A percentile compares a stretch with the other conserved stretches of the same genome.
Conservation (phyloP, 208 protist genomes). For the Crithidia acanthocephali region DNA sequence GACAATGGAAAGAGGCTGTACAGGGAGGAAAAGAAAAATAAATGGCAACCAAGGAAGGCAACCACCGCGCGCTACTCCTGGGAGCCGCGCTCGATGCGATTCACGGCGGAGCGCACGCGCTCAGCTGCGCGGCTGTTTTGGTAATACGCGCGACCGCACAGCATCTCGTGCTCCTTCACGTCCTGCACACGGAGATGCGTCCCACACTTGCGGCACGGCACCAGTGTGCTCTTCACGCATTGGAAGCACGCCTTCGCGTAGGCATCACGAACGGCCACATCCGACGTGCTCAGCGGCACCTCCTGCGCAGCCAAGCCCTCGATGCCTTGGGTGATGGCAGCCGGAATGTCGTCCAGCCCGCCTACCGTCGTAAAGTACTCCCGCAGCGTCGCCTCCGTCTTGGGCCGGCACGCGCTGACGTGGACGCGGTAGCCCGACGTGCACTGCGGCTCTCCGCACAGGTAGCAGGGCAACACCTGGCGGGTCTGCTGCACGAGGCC, state of each 20-base stretch:
- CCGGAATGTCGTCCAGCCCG: constrained; percentile 14
- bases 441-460: constrained; percentile 67
- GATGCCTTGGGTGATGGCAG: constrained; percentile 24
- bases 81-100: constrained; percentile 34
- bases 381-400: constrained; percentile 41
- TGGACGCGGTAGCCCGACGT: constrained; percentile 59
- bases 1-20: constrained; percentile 8
- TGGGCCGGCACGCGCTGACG: constrained; percentile 47
- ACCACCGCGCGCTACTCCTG: not conserved
- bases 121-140: constrained; percentile 42
- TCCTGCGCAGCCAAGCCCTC: constrained; percentile 17
- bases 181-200: constrained; percentile 69
- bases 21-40: constrained; percentile 18
- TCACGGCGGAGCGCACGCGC: constrained; percentile 35
- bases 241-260: constrained; percentile 42
- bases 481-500: constrained; percentile 69
- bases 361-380: constrained; percentile 29
- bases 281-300: constrained; percentile 30
- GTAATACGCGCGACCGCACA: constrained; percentile 60
- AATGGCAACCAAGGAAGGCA: not conserved
- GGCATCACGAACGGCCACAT: constrained; percentile 39
- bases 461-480: constrained; percentile 73
- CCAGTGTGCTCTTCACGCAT: constrained; percentile 60
- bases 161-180: constrained; percentile 68
- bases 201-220: constrained; percentile 64